Percentiles rank a stretch among this genome's conserved stretches.
These are phyloP conservation scores for Lycium ferocissimum DNA, from an alignment of 257 asterid genomes.

Conservation along the genomic window DNA sequence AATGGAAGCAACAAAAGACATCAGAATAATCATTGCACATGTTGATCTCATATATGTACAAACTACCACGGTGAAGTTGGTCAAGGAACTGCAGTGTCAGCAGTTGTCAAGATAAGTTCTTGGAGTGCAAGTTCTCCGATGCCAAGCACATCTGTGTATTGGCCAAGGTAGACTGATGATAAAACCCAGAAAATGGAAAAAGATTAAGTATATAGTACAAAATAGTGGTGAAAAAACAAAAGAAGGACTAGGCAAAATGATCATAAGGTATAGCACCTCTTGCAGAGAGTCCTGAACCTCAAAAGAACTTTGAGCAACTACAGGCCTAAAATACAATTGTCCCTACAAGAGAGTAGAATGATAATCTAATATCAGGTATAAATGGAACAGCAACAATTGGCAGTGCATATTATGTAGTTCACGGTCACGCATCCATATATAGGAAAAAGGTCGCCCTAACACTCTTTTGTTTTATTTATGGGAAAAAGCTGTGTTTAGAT, in stretches of 20 bases:
- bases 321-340: neutral
- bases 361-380: neutral
- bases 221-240: neutral
- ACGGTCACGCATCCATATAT: neutral
- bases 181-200: neutral
- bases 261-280: slow-evolving; percentile 8
- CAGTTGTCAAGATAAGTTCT: slow-evolving; percentile 1
- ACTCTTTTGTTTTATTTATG: neutral
- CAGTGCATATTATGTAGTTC: neutral
- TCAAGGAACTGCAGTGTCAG: neutral
- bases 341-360: neutral
- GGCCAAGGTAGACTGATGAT: slow-evolving; percentile 27
- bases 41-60: neutral
- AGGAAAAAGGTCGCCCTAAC: neutral
- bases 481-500: neutral
- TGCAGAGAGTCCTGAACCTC: slow-evolving; percentile 2
- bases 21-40: neutral
- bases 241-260: neutral
- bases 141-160: neutral
- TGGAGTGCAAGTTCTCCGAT: neutral
- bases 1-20: slow-evolving; percentile 1
- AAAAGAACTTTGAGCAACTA: slow-evolving; percentile 18
- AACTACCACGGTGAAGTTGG: neutral
- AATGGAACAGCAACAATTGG: slow-evolving; percentile 10
- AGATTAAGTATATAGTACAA: neutral